Base-by-base conservation (phyloP, 2,329 filamentous ascomycete species). In the Penicillium janthinellum region DNA sequence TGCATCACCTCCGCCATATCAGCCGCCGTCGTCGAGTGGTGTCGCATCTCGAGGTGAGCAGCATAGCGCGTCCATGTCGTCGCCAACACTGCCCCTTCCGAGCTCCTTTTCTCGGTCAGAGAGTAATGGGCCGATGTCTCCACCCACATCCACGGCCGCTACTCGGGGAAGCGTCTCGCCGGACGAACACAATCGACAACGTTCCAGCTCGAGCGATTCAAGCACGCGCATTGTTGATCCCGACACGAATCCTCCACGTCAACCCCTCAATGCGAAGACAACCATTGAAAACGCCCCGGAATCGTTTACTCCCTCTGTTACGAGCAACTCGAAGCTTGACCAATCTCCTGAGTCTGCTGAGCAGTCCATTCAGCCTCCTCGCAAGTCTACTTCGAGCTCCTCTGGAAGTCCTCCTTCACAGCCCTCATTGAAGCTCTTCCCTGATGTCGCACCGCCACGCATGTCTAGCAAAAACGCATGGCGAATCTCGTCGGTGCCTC, bases 381-480 rank as follows among this genome's bases (percentile, higher is more conserved):
- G 55, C 3, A 48, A 42, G 34, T 38, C 59, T n/a, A 57, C 62
- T 49, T 37, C 56, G 12, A 55, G 47, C 47, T 58, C 64, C 15
- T 58, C 65, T 38, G 37, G 44, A 31, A 45, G 15, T 12, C 61
- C 50, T 15, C 58, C 68, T 5, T 55, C 63, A 17, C 62, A 64
- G 5, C 68, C 61, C 5, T 57, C 68, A 2, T 56, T 75, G 50
- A 75, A 74, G 45, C 65, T 75, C 20, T 74, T 75, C 57, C 75
- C 75, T 17, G 71, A 74, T 50, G 66, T 70, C 20, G 61, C 70
- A 47, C 68, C 74, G 41, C 69, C 72, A 22, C 73, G 72, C 8
- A 61, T 67, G 10, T 72, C 73, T 6, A 75, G 68, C 58, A 71
- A 64, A 49, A 67, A 58, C 22, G 64, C 68, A 17, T 65, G 63